Percentiles rank a stretch among this genome's conserved stretches.
phyloP scores from a whole-genome alignment of 2,329 filamentous ascomycete species.

The Neofusicoccum kwambonambiense region DNA sequence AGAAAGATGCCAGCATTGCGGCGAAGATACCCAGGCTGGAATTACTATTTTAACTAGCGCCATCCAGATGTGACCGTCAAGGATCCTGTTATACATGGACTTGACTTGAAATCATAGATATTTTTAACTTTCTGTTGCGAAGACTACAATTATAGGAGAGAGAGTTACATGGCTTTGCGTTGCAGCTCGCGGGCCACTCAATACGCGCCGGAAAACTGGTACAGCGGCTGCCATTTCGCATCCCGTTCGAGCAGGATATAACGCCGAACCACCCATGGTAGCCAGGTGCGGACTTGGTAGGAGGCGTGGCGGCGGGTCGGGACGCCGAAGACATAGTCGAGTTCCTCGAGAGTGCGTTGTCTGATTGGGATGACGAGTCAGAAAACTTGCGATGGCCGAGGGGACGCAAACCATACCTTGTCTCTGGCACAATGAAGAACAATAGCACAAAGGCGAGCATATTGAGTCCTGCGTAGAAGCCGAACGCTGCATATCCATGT shows the following conservation, averaged over 20 bases:
- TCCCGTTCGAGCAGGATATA: constrained; percentile 41
- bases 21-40: too few species aligned
- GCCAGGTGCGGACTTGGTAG: constrained; percentile 39
- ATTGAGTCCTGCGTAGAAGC: constrained; percentile 62
- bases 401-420: constrained; percentile 18
- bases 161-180: too few species aligned
- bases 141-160: too few species aligned
- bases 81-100: too few species aligned
- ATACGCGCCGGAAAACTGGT: constrained; percentile 31
- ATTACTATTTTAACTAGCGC: too few species aligned
- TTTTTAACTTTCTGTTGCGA: too few species aligned
- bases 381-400: constrained; percentile 56
- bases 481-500: constrained; percentile 45
- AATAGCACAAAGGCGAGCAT: constrained; percentile 61
- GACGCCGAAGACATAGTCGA: constrained; percentile 52
- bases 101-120: too few species aligned
- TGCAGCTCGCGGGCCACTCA: not conserved
- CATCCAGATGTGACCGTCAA: too few species aligned
- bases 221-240: constrained; percentile 34
- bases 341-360: constrained; percentile 48
- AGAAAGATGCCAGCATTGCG: too few species aligned
- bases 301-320: constrained; percentile 41
- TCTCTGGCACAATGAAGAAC: constrained; percentile 56
- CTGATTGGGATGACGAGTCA: constrained; percentile 52
- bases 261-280: constrained; percentile 49